phyloP scores from a whole-genome alignment of 768 basidiomycete genomes.

The Boletus insuetus region DNA sequence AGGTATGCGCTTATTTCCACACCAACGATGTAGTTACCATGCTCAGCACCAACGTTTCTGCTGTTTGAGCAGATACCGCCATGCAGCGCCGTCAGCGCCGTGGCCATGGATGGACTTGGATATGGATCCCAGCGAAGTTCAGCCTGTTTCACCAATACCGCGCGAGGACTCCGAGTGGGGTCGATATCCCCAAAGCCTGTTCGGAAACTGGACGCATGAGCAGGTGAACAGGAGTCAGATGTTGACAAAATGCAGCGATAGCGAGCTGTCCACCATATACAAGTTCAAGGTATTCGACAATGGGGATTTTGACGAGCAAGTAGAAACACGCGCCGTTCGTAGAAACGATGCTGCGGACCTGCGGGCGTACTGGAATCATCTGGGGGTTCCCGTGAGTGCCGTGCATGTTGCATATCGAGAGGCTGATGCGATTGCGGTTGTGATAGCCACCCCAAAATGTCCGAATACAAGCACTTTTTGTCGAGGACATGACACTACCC shows the following conservation, averaged over 20 bases:
- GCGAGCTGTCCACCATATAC: slow-evolving; percentile 18
- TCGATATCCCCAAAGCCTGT: slow-evolving; percentile 48
- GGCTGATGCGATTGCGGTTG: not conserved
- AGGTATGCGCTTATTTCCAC: slow-evolving; percentile 12
- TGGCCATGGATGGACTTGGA: slow-evolving; percentile 40
- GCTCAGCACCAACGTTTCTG: not conserved
- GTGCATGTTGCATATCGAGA: not conserved
- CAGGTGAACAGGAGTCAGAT: slow-evolving; percentile 41
- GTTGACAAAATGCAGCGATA: slow-evolving; percentile 17
- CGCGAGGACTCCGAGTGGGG: slow-evolving; percentile 23
- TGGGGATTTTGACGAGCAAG: slow-evolving; percentile 18
- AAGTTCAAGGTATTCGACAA: slow-evolving; percentile 14
- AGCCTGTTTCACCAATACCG: not conserved
- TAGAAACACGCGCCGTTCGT: slow-evolving; percentile 8
- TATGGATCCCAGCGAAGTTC: slow-evolving; percentile 7
- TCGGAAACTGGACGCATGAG: slow-evolving; percentile 50
- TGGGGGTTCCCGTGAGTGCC: slow-evolving; percentile 26
- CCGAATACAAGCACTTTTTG: slow-evolving; percentile 37
- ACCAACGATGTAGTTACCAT: no score
- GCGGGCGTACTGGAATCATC: slow-evolving; percentile 28
- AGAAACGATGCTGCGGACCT: slow-evolving; percentile 11
- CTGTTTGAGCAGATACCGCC: slow-evolving; percentile 24
- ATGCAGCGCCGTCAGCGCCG: slow-evolving; percentile 38
- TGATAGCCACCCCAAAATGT: slow-evolving; percentile 25
- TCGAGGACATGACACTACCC: slow-evolving; percentile 35